A percentile compares a stretch with the other conserved stretches of the same genome.
These are phyloP conservation scores for Lavandula angustifolia DNA, from an alignment of 257 asterid genomes.

Conservation along the genomic window DNA sequence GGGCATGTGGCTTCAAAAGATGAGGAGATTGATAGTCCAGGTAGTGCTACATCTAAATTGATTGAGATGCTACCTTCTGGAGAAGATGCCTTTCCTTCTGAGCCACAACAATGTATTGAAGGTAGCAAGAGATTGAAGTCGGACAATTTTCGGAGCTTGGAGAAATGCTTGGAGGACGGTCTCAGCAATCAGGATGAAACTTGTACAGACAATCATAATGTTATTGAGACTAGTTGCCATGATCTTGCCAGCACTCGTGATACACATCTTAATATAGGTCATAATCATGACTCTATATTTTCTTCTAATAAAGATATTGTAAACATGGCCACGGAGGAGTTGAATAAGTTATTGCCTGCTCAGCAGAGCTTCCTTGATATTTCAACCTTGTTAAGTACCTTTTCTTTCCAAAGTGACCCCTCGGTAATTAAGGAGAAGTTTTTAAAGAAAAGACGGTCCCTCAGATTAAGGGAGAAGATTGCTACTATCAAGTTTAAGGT, in stretches of 20 bases:
- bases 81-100: slow-evolving; percentile 36
- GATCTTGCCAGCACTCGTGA: slow-evolving; percentile 30
- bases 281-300: slow-evolving; percentile 47
- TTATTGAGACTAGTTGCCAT: slow-evolving; percentile 26
- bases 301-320: slow-evolving; percentile 61
- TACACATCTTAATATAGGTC: slow-evolving; percentile 33
- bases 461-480: slow-evolving; percentile 68
- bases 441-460: slow-evolving; percentile 45
- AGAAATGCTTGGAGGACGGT: slow-evolving; percentile 37
- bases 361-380: slow-evolving; percentile 41
- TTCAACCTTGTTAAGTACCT: slow-evolving; percentile 37
- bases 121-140: slow-evolving; percentile 31
- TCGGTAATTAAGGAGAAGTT: slow-evolving; percentile 48
- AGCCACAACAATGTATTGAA: slow-evolving; percentile 34
- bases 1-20: slow-evolving; percentile 41
- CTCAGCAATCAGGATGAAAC: slow-evolving; percentile 33
- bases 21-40: slow-evolving; percentile 74
- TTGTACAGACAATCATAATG: slow-evolving; percentile 29
- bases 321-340: slow-evolving; percentile 52
- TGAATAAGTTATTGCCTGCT: slow-evolving; percentile 58
- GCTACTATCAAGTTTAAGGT: slow-evolving; percentile 65
- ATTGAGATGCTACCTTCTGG: slow-evolving; percentile 44
- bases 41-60: slow-evolving; percentile 75
- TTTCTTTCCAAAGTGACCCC: slow-evolving; percentile 40
- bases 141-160: slow-evolving; percentile 33